Evolutionary conservation across 352 stramenopile species (phyloP).

Genomic region (Phytophthora rubi): DNA sequence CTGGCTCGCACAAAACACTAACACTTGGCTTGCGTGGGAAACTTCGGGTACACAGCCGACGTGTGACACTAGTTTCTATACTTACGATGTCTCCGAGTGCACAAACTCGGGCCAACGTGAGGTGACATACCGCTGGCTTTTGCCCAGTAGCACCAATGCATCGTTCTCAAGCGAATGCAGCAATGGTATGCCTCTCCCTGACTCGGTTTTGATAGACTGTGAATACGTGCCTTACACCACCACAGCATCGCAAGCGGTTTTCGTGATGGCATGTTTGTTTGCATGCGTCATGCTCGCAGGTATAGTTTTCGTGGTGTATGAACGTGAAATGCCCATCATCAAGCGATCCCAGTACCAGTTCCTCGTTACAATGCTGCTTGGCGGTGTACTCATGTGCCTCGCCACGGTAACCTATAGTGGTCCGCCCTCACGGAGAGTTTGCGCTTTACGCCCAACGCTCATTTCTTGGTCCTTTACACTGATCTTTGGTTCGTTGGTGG

Average conservation of each 20-base stretch:
- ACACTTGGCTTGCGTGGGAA: constrained; percentile 47
- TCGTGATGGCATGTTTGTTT: constrained; percentile 30
- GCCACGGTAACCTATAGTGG: constrained; percentile 51
- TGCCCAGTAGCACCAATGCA: constrained; percentile 31
- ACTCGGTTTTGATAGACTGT: constrained; percentile 42
- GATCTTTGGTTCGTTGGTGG: constrained; percentile 53
- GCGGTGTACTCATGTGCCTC: constrained; percentile 54
- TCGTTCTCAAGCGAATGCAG: constrained; percentile 49
- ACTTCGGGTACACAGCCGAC: constrained; percentile 18
- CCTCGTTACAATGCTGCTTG: constrained; percentile 56
- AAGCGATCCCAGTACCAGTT: constrained; percentile 79
- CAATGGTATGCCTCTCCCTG: constrained; percentile 27
- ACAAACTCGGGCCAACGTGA: constrained; percentile 21
- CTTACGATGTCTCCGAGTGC: constrained; percentile 49
- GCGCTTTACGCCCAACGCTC: constrained; percentile 36
- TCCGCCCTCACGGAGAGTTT: constrained; percentile 42
- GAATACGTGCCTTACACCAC: constrained; percentile 48
- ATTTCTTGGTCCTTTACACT: constrained; percentile 56
- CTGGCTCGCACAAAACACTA: constrained; percentile 42
- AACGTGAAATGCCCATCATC: constrained; percentile 53
- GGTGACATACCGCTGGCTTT: constrained; percentile 42
- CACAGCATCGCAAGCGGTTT: constrained; percentile 26
- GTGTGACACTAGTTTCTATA: constrained; percentile 50
- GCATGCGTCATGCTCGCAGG: constrained; percentile 27
- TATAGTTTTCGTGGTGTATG: constrained; percentile 42